Base-by-base conservation (phyloP, 495 filamentous ascomycete species). In the Lophium mytilinum region DNA sequence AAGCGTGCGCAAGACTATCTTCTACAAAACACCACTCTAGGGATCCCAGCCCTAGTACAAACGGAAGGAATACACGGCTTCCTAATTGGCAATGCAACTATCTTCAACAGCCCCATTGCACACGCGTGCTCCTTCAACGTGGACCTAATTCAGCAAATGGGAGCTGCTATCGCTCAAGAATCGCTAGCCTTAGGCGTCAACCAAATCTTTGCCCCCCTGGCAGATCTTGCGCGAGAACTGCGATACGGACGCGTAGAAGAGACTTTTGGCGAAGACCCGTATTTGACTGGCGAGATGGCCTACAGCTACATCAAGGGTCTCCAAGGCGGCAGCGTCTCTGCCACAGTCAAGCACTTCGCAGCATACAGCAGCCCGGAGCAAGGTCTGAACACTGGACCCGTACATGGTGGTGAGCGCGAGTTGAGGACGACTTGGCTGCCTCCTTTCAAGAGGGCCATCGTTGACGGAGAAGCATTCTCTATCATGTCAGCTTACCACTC, bases 81-180 rank as follows among this genome's bases (percentile, higher is more conserved):
- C 51, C 66, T 87, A 47, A 76, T 84, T 46, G 79, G 76, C 17
- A 87, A 87, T 70, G 84, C 84, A 11, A 87, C 84, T 0, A 87
- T 88, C 48, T 88, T 85, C 75, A 87, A 87, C 63, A 85, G 82
- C 4, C 83, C 84, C 0, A 88, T 88, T 66, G 83, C 72, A 17
- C 79, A 85, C 61, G 83, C 79, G 15, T 85, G 81, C 66, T 82
- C 84, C 4, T 87, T 78, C 62, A 83, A 87, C 52, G 76, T 75
- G 1, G 72, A 72, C 24, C 52, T 59, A 12, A 70, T 87, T 8
- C 58, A 80, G 57, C 74, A 83, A 57, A 86, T 88, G 83, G 83
- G 70, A 4, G 63, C 67, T 10, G 72, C 77, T 14, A 85, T 87
- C 60, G 81, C 75, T 10, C 73, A 76, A 43, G 84, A 88, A 69